Evolutionary conservation across 495 filamentous ascomycete genomes (phyloP).

Genomic region (Cenococcum geophilum): DNA sequence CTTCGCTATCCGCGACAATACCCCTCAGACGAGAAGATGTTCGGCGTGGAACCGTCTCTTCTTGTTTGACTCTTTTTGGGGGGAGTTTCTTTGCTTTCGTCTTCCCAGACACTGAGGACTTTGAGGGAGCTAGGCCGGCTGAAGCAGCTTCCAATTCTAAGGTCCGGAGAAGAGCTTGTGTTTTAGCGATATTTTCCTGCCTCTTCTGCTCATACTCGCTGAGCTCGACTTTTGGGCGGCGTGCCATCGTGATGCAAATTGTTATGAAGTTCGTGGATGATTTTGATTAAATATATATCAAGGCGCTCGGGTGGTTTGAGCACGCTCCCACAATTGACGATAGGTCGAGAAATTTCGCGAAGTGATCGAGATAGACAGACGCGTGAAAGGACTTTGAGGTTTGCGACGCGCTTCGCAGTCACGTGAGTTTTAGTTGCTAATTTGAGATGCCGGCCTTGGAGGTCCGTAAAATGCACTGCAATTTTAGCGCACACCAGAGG

Average conservation of each 20-base stretch:
- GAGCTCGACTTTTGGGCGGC: conserved; percentile 35
- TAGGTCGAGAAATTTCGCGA: too few species aligned
- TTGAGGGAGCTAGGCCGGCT: conserved; percentile 48
- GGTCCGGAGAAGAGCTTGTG: conserved; percentile 55
- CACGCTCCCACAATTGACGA: too few species aligned
- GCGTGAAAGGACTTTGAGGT: too few species aligned
- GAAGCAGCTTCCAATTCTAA: conserved; percentile 48
- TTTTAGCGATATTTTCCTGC: conserved; percentile 67
- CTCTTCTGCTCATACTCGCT: conserved; percentile 66
- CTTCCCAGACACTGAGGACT: conserved; percentile 23
- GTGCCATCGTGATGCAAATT: conserved; percentile 23
- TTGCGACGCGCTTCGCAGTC: too few species aligned
- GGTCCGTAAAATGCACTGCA: too few species aligned
- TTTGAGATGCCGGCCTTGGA: too few species aligned
- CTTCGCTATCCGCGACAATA: conserved; percentile 62
- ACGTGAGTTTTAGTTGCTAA: too few species aligned
- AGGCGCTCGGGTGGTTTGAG: too few species aligned
- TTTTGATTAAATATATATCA: too few species aligned
- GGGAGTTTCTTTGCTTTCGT: conserved; percentile 48
- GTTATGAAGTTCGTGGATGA: too few species aligned
- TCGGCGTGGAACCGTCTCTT: conserved; percentile 48
- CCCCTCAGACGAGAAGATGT: conserved; percentile 63
- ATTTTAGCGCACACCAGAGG: too few species aligned
- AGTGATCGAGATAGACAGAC: too few species aligned
- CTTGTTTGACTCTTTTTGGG: conserved; percentile 46